Evolutionary conservation across 768 basidiomycete genomes (phyloP), one percentile per base, ranked within the genome.

Genomic region (Leucocoprinus leucothites): DNA sequence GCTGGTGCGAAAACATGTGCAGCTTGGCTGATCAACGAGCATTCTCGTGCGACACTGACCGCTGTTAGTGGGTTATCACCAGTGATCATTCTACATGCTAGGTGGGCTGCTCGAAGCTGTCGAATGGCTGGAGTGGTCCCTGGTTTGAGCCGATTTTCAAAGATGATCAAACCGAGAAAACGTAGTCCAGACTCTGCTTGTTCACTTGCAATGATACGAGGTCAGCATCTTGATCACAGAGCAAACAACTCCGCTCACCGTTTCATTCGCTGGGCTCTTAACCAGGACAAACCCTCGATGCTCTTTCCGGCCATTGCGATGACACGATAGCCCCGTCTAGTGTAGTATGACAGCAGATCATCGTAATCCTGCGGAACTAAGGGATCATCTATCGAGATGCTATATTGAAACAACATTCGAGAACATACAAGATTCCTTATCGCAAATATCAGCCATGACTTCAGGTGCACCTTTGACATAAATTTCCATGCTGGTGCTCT

Each of bases 381-480:
- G 22, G 18, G 9, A 28, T 44, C 9, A 3, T 9, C 25, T 31
- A 19, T 58, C 57, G 56, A 40, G 35, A 28, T 22, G 18, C 8
- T 19, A 50, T 11, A 47, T 36, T n/a, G 43, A 35, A 56, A 19
- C 7, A 49, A 28, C 35, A 3, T 25, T 24, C 31, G 41, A 6
- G 44, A 16, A 76, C 94, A 62, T 63, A 98, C 96, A 86, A n/a
- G 95, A 91, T 49, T 88, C 82, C 58, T 79, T 86, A 52, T 94
- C 89, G 67, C 97, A 99, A 54, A 99, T 98, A 40, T 95, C 94
- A 6, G 72, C 69, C 95, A 99, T 98, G 53, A 98, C 93, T 70
- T 99, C 97, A 0, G 97, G 97, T 1, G 97, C 97, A n/a, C 97
- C 97, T 67, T 99, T 99, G 63, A 95, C 94, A 66, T 98, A 98